Percentiles rank a stretch among this genome's conserved stretches.
These are phyloP conservation scores for Plectranthus barbatus DNA, from an alignment of 257 asterid species.

Conservation along the genomic window DNA sequence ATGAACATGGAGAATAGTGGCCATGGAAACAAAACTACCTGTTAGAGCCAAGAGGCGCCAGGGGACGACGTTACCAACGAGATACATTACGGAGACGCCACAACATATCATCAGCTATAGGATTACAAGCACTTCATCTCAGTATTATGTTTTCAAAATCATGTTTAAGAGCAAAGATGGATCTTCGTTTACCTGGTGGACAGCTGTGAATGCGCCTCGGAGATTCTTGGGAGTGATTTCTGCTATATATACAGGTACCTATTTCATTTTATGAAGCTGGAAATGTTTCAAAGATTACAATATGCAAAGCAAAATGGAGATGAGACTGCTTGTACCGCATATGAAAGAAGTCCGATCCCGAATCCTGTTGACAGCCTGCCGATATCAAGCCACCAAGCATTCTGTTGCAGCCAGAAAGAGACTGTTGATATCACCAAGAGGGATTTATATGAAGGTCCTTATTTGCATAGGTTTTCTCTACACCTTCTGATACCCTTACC, in stretches of 20 bases:
- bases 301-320: not conserved
- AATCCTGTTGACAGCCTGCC: constrained; percentile 75
- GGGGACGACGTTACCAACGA: constrained; percentile 56
- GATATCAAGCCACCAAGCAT: constrained; percentile 63
- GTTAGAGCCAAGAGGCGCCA: constrained; percentile 78
- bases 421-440: not conserved
- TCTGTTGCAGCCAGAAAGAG: constrained; percentile 32
- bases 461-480: too few relatives aligned
- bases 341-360: constrained; percentile 76
- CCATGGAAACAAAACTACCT: constrained; percentile 31
- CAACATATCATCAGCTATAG: constrained; percentile 78
- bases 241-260: constrained; percentile 94
- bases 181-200: constrained; percentile 55
- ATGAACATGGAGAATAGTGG: not conserved
- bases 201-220: constrained; percentile 78
- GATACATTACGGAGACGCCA: constrained; percentile 70
- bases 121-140: constrained; percentile 16
- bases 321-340: constrained; percentile 41
- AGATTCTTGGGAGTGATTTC: constrained; percentile 86
- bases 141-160: not conserved
- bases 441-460: too few relatives aligned
- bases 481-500: too few relatives aligned
- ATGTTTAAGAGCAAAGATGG: not conserved
- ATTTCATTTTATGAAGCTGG: constrained; percentile 11
- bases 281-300: constrained; percentile 1